phyloP scores from a whole-genome alignment of 2,329 filamentous ascomycete species.

The Teratosphaeria viscida region DNA sequence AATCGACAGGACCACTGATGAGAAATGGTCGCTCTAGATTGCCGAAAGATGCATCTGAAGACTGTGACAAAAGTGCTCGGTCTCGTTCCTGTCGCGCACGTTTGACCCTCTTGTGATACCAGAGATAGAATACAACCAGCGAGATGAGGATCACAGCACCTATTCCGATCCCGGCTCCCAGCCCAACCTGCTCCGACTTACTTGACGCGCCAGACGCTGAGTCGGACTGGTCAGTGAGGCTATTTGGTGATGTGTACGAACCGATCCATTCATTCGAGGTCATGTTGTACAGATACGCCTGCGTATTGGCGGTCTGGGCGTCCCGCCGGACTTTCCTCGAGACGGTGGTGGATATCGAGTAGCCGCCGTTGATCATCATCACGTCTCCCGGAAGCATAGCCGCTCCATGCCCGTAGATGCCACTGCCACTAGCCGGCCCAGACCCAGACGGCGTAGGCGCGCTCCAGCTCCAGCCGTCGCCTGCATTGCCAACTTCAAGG shows the following conservation, averaged over 20 bases:
- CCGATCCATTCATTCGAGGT: conserved; percentile 50
- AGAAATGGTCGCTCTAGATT: conserved; percentile 39
- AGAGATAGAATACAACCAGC: conserved; percentile 36
- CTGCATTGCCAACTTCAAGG: conserved; percentile 58
- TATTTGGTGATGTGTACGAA: conserved; percentile 41
- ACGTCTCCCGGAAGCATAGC: conserved; percentile 50
- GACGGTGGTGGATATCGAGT: conserved; percentile 36
- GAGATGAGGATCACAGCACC: conserved; percentile 33
- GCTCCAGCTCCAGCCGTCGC: conserved; percentile 56
- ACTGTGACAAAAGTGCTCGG: conserved; percentile 38
- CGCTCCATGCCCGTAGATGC: conserved; percentile 52
- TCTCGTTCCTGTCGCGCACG: conserved; percentile 38
- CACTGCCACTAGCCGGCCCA: conserved; percentile 34
- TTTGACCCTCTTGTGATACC: conserved; percentile 34
- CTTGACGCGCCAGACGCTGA: background rate
- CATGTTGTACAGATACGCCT: conserved; percentile 49
- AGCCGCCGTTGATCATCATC: conserved; percentile 53
- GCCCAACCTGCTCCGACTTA: conserved; percentile 35
- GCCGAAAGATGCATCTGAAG: conserved; percentile 30
- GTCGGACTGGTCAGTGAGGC: background rate
- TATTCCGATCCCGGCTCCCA: conserved; percentile 36
- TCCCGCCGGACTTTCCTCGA: conserved; percentile 28
- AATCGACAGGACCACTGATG: conserved; percentile 22
- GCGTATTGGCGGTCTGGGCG: conserved; percentile 29
- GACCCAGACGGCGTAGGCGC: conserved; percentile 41